These are phyloP conservation scores for Digitaria exilis DNA, from an alignment of 202 grass and related monocot genomes.

Conservation along the genomic window DNA sequence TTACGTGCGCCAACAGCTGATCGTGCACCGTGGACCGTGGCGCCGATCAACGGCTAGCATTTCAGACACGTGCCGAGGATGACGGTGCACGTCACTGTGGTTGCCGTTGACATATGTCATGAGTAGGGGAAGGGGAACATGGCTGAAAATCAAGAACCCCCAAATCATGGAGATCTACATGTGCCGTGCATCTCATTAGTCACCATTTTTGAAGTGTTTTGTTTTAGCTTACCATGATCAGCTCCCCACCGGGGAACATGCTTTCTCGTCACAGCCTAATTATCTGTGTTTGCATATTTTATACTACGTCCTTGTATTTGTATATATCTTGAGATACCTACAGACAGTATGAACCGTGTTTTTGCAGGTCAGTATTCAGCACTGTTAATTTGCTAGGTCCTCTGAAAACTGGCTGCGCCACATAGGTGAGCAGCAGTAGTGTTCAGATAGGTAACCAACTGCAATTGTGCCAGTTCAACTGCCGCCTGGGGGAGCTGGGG, in stretches of 20 bases:
- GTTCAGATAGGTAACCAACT: too few species aligned
- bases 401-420: too few species aligned
- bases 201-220: not conserved
- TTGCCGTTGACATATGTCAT: slow-evolving; percentile 23
- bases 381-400: too few species aligned
- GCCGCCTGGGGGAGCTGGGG: too few species aligned
- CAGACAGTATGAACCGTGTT: too few species aligned
- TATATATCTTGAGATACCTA: too few species aligned
- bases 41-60: not conserved
- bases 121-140: slow-evolving; percentile 28
- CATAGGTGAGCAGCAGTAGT: too few species aligned
- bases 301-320: not conserved
- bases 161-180: slow-evolving; percentile 44
- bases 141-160: slow-evolving; percentile 34
- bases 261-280: slow-evolving; percentile 27
- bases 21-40: slow-evolving; percentile 4
- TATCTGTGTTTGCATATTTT: not conserved
- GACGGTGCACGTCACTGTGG: not conserved
- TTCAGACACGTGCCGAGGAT: not conserved
- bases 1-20: not conserved
- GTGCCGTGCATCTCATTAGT: slow-evolving; percentile 22
- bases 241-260: slow-evolving; percentile 51
- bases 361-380: too few species aligned
- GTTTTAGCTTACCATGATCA: slow-evolving; percentile 28
- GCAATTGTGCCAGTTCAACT: too few species aligned